phyloP scores from a whole-genome alignment of 139 green algal genomes.

The Chlamydomonas sphaeroides region DNA sequence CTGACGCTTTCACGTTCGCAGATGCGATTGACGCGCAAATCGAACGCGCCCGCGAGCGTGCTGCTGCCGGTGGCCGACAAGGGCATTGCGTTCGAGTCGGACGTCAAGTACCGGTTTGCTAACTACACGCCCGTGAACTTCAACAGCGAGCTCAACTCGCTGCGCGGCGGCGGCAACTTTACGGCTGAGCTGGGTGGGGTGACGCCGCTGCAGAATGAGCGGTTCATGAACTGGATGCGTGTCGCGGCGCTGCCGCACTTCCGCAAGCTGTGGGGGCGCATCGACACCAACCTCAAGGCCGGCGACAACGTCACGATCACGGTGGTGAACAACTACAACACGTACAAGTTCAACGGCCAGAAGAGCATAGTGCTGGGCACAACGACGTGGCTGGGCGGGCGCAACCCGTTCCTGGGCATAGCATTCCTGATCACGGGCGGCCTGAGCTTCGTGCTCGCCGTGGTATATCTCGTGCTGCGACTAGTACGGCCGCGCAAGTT shows the following conservation, averaged over 20 bases:
- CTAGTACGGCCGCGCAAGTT: conserved; percentile 54
- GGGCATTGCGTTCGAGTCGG: conserved; percentile 50
- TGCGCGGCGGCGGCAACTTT: conserved; percentile 51
- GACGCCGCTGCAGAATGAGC: conserved; percentile 75
- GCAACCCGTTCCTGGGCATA: conserved; percentile 83
- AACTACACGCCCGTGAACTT: conserved; percentile 56
- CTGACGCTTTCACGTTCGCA: no score
- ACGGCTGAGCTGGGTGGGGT: neutral
- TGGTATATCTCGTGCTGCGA: conserved; percentile 56
- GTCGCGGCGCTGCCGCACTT: conserved; percentile 74
- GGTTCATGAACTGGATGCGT: conserved; percentile 97
- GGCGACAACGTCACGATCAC: conserved; percentile 60
- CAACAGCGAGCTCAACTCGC: conserved; percentile 31
- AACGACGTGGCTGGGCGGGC: conserved; percentile 82
- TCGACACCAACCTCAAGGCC: conserved; percentile 45
- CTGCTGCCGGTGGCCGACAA: conserved; percentile 3
- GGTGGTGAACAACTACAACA: conserved; percentile 81
- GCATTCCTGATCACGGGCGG: conserved; percentile 78
- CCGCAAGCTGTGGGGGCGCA: conserved; percentile 71
- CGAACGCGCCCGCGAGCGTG: no score
- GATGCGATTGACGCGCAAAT: no score
- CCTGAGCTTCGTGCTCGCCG: conserved; percentile 57
- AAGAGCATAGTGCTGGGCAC: conserved; percentile 83
- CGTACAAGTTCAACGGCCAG: conserved; percentile 77
- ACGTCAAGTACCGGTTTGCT: conserved; percentile 48